Evolutionary conservation across 768 basidiomycete genomes (phyloP).

Genomic region (Thelephora aurantiotincta): DNA sequence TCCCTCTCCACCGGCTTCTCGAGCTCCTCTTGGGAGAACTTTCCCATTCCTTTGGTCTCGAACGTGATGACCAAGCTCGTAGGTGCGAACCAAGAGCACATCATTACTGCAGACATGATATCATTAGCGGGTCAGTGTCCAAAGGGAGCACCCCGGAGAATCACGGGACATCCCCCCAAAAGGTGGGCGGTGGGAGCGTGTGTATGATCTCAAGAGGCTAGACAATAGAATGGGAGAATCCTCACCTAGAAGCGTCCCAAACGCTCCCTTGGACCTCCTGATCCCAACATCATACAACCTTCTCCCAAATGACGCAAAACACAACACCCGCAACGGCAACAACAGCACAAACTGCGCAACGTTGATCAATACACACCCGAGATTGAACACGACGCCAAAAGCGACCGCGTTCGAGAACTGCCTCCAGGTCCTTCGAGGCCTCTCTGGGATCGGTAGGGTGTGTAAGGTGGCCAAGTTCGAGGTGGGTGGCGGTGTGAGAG

Average conservation of each 20-base stretch:
- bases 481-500: background rate
- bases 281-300: conserved; percentile 56
- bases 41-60: conserved; percentile 53
- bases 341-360: conserved; percentile 59
- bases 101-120: conserved; percentile 36
- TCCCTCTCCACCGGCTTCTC: conserved; percentile 43
- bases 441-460: conserved; percentile 35
- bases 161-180: background rate
- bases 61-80: conserved; percentile 61
- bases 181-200: background rate
- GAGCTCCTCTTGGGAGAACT: conserved; percentile 46
- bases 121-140: background rate
- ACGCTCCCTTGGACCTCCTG: conserved; percentile 71
- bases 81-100: conserved; percentile 75
- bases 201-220: background rate
- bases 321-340: conserved; percentile 35
- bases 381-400: conserved; percentile 43
- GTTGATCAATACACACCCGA: conserved; percentile 58
- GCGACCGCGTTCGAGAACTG: conserved; percentile 33
- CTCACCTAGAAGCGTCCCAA: conserved; percentile 62
- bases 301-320: conserved; percentile 39
- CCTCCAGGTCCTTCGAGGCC: conserved; percentile 39
- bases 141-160: background rate
- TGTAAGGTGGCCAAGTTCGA: conserved; percentile 12
- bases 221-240: background rate